Conservation (phyloP, 495 filamentous ascomycete species). For the Massariosphaeria phaeospora region DNA sequence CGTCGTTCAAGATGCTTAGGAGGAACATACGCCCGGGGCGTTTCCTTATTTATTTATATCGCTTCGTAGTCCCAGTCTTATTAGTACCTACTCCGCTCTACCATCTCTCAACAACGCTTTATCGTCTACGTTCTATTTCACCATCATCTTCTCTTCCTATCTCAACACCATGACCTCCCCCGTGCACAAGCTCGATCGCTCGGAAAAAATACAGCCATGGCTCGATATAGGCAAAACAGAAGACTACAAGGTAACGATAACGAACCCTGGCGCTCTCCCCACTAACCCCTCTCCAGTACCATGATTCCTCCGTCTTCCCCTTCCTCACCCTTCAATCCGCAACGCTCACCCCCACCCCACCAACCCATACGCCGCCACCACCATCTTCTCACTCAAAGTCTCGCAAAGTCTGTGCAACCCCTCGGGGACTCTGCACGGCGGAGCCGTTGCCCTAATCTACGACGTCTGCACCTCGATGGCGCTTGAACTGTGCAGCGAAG, state of each 20-base stretch:
- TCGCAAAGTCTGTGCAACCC: slow-evolving; percentile 34
- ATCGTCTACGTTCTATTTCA: too few relatives aligned
- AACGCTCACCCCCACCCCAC: slow-evolving; percentile 16
- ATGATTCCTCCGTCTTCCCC: slow-evolving; percentile 18
- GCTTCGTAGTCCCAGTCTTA: too few relatives aligned
- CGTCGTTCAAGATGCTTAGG: too few relatives aligned
- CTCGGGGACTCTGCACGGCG: slow-evolving; percentile 39
- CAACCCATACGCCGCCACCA: slow-evolving; percentile 20
- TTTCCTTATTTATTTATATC: too few relatives aligned
- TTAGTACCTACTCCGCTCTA: too few relatives aligned
- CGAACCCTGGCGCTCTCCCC: background rate
- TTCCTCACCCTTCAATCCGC: slow-evolving; percentile 20
- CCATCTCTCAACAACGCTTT: too few relatives aligned
- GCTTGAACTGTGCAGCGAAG: slow-evolving; percentile 24
- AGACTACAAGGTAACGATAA: slow-evolving; percentile 7
- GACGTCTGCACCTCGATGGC: slow-evolving; percentile 39
- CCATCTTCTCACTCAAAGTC: slow-evolving; percentile 35
- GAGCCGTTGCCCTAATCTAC: slow-evolving; percentile 37
- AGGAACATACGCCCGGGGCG: too few relatives aligned
- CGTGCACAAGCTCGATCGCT: too few relatives aligned
- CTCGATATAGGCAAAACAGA: slow-evolving; percentile 5
- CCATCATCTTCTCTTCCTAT: too few relatives aligned
- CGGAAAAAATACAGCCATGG: slow-evolving; percentile 8
- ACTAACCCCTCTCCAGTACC: slow-evolving; percentile 11
- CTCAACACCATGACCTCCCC: too few relatives aligned